Evolutionary conservation across 1,284 basidiomycete genomes (phyloP), one percentile per base, ranked within the genome.

Genomic region (Ganoderma sp.): DNA sequence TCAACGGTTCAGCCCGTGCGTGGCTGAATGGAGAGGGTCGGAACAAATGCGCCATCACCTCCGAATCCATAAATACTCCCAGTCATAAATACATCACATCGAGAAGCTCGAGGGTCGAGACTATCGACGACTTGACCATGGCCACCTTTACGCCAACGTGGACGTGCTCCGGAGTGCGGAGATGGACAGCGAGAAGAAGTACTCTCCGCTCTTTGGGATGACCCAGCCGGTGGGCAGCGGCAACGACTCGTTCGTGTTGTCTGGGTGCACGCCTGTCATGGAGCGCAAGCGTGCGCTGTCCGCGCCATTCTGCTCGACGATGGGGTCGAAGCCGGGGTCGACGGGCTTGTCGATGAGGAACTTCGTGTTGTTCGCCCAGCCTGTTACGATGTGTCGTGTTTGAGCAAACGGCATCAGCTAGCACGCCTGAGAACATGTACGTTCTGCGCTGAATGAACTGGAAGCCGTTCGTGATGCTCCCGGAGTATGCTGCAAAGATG

Each of bases 401-500:
- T 52, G 59, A 39, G 3, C 2, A 37, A 3, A 37, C n/a, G 34
- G 34, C 34, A 58, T 32, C 7, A 32, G 37, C 32, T 17, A 37
- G 7, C 50, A 42, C 3, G 28, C 41, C 7, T 34, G 58, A 54
- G 54, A 3, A 34, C 28, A 22, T 19, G 14, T 3, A 68, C 74
- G 32, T 37, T 74, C 75, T 72, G 43, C 78, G 68, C 72, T 87
- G 85, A 41, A 85, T 76, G 76, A 86, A 86, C 59, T 80, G 78
- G 78, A 87, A 88, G 0, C 84, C 85, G 37, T 81, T 73, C 12
- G 68, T 73, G 66, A 88, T 81, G 69, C 78, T 81, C 64, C 82
- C 83, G 73, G 87, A 85, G 68, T 86, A 87, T 60, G 79, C 81
- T 15, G 78, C 81, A 71, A 87, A 87, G 37, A 85, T 78, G n/a